A percentile compares a stretch with the other conserved stretches of the same genome.
phyloP scores from a whole-genome alignment of 176 grass and related monocot species.

The Aegilops sharonensis region DNA sequence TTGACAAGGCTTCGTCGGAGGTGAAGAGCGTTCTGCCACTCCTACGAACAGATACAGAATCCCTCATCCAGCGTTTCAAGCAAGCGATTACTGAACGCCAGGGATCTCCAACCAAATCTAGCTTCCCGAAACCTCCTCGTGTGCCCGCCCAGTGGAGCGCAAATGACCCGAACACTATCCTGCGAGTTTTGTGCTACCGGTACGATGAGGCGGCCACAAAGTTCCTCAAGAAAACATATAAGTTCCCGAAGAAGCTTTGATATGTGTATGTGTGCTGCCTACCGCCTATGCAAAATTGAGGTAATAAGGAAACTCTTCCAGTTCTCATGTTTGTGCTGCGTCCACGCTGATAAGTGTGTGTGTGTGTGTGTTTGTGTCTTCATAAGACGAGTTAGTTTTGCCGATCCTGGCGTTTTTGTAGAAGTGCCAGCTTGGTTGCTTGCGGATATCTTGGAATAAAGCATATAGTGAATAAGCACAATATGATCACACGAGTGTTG shows the following conservation, averaged over 20 bases:
- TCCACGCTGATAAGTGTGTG: background rate
- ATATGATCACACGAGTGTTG: background rate
- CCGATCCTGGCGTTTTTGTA: background rate
- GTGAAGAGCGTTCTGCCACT: slow-evolving; percentile 77
- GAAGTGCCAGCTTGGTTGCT: background rate
- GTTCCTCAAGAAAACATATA: slow-evolving; percentile 89
- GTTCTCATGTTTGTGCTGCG: background rate
- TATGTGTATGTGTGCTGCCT: background rate
- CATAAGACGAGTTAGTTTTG: background rate
- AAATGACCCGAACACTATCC: slow-evolving; percentile 74
- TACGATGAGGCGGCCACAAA: slow-evolving; percentile 68
- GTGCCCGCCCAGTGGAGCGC: slow-evolving; percentile 71
- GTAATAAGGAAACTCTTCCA: background rate
- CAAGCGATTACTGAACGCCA: slow-evolving; percentile 33
- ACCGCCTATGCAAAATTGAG: slow-evolving; percentile 12
- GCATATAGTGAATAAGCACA: slow-evolving; percentile 5
- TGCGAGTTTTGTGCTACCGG: slow-evolving; percentile 80
- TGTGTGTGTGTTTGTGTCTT: background rate
- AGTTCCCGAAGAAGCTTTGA: slow-evolving; percentile 85
- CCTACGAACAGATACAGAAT: slow-evolving; percentile 51
- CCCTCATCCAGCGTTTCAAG: slow-evolving; percentile 66
- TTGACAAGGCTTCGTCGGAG: slow-evolving; percentile 67
- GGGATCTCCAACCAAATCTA: slow-evolving; percentile 34
- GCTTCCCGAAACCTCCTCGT: slow-evolving; percentile 53
- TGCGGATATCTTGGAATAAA: background rate